Base-by-base conservation (phyloP, 106 monocot species). In the Vanilla planifolia region DNA sequence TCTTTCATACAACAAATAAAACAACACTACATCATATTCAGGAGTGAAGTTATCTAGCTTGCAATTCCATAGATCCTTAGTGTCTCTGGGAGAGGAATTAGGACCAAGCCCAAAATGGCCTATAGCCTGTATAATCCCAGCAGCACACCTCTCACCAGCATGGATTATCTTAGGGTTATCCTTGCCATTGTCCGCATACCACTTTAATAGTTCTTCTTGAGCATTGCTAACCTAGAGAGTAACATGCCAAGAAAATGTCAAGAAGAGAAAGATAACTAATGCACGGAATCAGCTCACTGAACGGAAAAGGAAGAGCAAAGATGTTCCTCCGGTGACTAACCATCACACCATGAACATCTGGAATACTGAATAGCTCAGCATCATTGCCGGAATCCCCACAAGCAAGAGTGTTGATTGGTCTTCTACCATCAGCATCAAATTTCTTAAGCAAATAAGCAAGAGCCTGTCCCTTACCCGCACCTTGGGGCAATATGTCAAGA, bases 341-440 rank as follows among this genome's bases (percentile, higher is more conserved):
- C 86, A 92, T 88, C 29, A 88, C 87, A 53, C 92, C 92, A 79
- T 93, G 58, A 41, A 93, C 92, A 5, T 81, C 84, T 46, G 83
- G 80, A 60, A 93, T 72, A 58, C 73, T 88, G 62, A 88, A 93
- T 25, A 93, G 68, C 59, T 93, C 88, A 6, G 87, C 81, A 66
- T 93, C 92, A 72, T 93, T 93, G 57, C 92, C 92, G 52, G 92
- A 93, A 33, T 93, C 92, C 23, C 92, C 92, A 71, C 92, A 93
- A 36, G 61, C 92, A 64, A 93, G 88, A 62, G 88, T 93, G 53
- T 79, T 84, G 14, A 66, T 40, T 4, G 92, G 92, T 50, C 28
- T 42, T 28, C 77, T 84, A 33, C 81, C 79, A 24, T 70, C 60
- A 22, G 75, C 42, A 36, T 68, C 73, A 14, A 93, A 72, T 68